A percentile compares a stretch with the other conserved stretches of the same genome.
phyloP scores from a whole-genome alignment of 2,329 filamentous ascomycete species.

The Byssoonygena ceratinophila region DNA sequence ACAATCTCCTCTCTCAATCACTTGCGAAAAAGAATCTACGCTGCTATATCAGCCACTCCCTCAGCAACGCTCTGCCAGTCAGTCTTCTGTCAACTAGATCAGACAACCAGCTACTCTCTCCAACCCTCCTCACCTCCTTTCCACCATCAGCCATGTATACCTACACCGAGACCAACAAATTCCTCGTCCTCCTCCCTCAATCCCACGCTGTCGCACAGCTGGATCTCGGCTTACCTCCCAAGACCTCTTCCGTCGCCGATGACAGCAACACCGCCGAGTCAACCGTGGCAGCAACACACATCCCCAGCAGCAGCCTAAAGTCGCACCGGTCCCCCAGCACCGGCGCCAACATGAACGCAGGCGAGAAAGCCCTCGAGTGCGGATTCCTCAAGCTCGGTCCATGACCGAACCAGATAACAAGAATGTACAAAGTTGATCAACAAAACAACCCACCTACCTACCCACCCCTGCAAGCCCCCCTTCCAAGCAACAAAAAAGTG shows the following conservation, averaged over 20 bases:
- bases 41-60: not conserved
- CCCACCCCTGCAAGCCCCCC: no score
- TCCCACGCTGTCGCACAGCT: conserved; percentile 12
- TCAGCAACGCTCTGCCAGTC: no score
- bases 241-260: conserved; percentile 1
- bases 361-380: conserved; percentile 5
- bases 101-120: not conserved
- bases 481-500: no score
- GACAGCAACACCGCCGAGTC: not conserved
- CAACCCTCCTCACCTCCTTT: not conserved
- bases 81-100: no score
- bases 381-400: conserved; percentile 17
- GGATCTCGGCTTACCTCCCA: not conserved
- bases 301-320: conserved; percentile 4
- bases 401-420: conserved; percentile 5
- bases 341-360: conserved; percentile 9
- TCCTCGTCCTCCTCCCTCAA: conserved; percentile 18
- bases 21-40: not conserved
- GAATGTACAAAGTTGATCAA: not conserved
- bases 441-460: no score
- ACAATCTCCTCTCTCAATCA: no score
- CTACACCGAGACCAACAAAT: conserved; percentile 17
- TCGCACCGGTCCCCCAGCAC: conserved; percentile 15
- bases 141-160: conserved; percentile 15
- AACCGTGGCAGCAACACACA: not conserved